A percentile compares a stretch with the other conserved stretches of the same genome.
Evolutionary conservation across 176 grass and related monocot genomes (phyloP).

Genomic region (Poa pratensis): DNA sequence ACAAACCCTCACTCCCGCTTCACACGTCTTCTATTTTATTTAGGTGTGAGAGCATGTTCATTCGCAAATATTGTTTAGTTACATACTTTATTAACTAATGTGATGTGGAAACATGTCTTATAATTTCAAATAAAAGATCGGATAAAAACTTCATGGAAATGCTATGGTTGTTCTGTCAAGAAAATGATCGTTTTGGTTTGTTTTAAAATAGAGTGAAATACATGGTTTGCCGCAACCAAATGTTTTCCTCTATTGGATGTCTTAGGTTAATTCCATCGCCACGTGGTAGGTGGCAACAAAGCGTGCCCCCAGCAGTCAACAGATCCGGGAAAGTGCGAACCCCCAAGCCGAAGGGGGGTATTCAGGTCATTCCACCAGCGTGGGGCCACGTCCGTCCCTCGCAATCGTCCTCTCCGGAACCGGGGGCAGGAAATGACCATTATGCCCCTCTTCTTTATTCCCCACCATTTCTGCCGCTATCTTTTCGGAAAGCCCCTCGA

Average conservation of each 20-base stretch:
- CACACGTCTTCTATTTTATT: too few species aligned
- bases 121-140: too few species aligned
- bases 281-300: neutral
- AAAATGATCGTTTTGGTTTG: too few species aligned
- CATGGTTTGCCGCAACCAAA: too few species aligned
- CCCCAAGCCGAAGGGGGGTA: neutral
- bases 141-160: too few species aligned
- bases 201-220: too few species aligned
- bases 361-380: neutral
- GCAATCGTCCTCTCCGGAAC: neutral
- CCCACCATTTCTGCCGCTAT: slow-evolving; percentile 47
- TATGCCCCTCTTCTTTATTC: slow-evolving; percentile 35
- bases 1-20: too few species aligned
- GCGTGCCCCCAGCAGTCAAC: neutral
- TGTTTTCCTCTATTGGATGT: neutral
- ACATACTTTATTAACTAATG: too few species aligned
- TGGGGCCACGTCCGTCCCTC: neutral
- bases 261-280: neutral
- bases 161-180: too few species aligned
- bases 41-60: too few species aligned
- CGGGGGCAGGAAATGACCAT: slow-evolving; percentile 27
- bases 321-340: neutral
- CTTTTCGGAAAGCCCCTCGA: slow-evolving; percentile 56
- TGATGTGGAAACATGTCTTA: too few species aligned
- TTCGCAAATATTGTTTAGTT: too few species aligned